phyloP scores from a whole-genome alignment of 1,139 yeast species.

The Saccharomycopsis phalli region DNA sequence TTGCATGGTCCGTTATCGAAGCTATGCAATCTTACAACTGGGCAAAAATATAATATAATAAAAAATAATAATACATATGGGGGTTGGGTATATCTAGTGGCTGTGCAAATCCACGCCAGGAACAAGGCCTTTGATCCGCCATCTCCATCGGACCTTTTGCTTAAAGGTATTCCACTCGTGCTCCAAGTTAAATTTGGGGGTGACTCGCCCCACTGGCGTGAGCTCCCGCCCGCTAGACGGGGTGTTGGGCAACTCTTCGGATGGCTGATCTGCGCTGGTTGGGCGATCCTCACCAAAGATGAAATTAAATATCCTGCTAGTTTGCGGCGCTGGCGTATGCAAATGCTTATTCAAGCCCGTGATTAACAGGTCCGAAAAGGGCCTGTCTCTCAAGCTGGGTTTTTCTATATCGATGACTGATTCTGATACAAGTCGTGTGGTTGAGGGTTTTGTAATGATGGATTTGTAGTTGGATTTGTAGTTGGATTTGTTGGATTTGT shows the following conservation, averaged over 20 bases:
- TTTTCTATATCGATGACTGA: not conserved
- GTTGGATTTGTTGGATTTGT: not conserved
- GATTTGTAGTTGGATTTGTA: constrained; percentile 6
- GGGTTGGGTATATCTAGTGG: too few relatives aligned
- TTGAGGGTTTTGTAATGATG: constrained; percentile 15
- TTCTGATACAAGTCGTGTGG: constrained; percentile 10
- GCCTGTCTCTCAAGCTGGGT: not conserved
- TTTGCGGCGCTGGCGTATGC: not conserved
- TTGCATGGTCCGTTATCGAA: too few relatives aligned
- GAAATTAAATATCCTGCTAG: not conserved
- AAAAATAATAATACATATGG: not conserved
- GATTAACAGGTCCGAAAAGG: constrained; percentile 10
- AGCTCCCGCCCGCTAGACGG: too few relatives aligned
- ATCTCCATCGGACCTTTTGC: constrained; percentile 20
- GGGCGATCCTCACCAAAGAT: not conserved
- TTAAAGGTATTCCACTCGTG: constrained; percentile 17
- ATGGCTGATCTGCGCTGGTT: not conserved
- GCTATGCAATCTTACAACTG: not conserved
- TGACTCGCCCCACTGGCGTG: too few relatives aligned
- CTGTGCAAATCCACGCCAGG: constrained; percentile 17
- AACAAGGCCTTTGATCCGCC: constrained; percentile 20
- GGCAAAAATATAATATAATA: not conserved
- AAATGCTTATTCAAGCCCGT: constrained; percentile 8
- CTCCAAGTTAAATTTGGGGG: constrained; percentile 8
- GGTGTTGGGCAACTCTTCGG: not conserved